A percentile compares a stretch with the other conserved stretches of the same genome.
phyloP scores from a whole-genome alignment of 2,329 filamentous ascomycete genomes.

The Phialocephala subalpina region DNA sequence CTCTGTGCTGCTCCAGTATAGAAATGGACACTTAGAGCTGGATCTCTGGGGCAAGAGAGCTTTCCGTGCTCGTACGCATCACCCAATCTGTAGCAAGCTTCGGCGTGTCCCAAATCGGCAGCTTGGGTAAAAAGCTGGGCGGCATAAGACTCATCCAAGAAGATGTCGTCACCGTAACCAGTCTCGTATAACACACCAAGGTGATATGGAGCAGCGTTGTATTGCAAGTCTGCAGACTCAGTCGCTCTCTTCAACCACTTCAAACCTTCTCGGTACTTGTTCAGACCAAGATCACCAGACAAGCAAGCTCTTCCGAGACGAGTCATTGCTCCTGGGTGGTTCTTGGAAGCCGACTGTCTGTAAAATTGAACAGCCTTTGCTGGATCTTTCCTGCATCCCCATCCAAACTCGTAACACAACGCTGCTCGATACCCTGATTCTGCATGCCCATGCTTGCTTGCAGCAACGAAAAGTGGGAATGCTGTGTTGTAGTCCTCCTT shows the following conservation, averaged over 20 bases:
- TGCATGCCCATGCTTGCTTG: slow-evolving; percentile 95
- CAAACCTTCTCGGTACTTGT: slow-evolving; percentile 87
- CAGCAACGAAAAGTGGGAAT: slow-evolving; percentile 90
- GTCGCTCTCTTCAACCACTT: slow-evolving; percentile 96
- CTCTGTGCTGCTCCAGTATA: slow-evolving; percentile 91
- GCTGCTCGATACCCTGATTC: slow-evolving; percentile 94
- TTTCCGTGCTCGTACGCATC: slow-evolving; percentile 95
- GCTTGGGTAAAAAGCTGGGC: slow-evolving; percentile 94
- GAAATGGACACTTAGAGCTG: slow-evolving; percentile 94
- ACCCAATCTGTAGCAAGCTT: slow-evolving; percentile 89
- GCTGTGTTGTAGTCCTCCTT: slow-evolving; percentile 91
- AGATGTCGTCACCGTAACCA: slow-evolving; percentile 94
- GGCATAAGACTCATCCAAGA: slow-evolving; percentile 88
- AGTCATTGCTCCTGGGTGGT: slow-evolving; percentile 94
- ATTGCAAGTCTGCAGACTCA: slow-evolving; percentile 88
- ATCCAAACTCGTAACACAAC: slow-evolving; percentile 97
- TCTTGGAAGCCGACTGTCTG: slow-evolving; percentile 87
- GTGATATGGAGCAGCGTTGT: slow-evolving; percentile 92
- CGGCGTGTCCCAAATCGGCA: slow-evolving; percentile 87
- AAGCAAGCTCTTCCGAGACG: slow-evolving; percentile 91
- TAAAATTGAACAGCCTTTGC: slow-evolving; percentile 95
- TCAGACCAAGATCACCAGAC: slow-evolving; percentile 85
- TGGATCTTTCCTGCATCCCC: slow-evolving; percentile 90
- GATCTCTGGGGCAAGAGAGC: slow-evolving; percentile 87
- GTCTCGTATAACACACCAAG: slow-evolving; percentile 88